Conservation (phyloP, 345 rosid genomes). For the Erodium maritimum region DNA sequence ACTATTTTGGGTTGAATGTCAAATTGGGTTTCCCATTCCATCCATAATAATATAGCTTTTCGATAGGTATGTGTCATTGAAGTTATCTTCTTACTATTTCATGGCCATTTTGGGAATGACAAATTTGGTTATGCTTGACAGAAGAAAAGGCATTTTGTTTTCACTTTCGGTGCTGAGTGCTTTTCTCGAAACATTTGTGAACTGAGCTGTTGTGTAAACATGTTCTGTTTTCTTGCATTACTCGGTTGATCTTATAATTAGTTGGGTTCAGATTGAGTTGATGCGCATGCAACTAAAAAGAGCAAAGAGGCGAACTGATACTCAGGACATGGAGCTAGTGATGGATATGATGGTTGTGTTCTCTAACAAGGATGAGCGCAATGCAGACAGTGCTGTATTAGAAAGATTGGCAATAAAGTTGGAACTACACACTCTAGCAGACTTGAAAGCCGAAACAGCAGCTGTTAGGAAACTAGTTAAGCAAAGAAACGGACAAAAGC, state of each 20-base stretch:
- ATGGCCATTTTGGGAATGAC: too few relatives aligned
- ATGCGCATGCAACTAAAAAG: constrained; percentile 43
- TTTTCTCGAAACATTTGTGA: not conserved
- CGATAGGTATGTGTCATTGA: too few relatives aligned
- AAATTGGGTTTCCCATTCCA: too few relatives aligned
- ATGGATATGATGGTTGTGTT: constrained; percentile 60
- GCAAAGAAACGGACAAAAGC: constrained; percentile 19
- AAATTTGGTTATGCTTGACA: too few relatives aligned
- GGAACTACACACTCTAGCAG: constrained; percentile 37
- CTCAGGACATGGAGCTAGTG: constrained; percentile 52
- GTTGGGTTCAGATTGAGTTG: constrained; percentile 36
- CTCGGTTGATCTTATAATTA: constrained; percentile 2
- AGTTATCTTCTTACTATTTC: too few relatives aligned
- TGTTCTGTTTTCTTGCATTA: not conserved
- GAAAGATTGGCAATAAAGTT: constrained; percentile 46
- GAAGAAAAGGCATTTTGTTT: too few relatives aligned
- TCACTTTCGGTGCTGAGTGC: too few relatives aligned
- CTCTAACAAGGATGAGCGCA: constrained; percentile 32
- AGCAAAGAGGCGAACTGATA: constrained; percentile 41
- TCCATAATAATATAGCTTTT: too few relatives aligned
- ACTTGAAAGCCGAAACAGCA: constrained; percentile 32
- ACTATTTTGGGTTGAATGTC: too few relatives aligned
- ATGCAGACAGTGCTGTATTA: constrained; percentile 39
- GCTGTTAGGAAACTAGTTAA: constrained; percentile 32
- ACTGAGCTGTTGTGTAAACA: not conserved